Evolutionary conservation across 257 asterid species (phyloP), one percentile per base, ranked within the genome.

Genomic region (Rhazya stricta): DNA sequence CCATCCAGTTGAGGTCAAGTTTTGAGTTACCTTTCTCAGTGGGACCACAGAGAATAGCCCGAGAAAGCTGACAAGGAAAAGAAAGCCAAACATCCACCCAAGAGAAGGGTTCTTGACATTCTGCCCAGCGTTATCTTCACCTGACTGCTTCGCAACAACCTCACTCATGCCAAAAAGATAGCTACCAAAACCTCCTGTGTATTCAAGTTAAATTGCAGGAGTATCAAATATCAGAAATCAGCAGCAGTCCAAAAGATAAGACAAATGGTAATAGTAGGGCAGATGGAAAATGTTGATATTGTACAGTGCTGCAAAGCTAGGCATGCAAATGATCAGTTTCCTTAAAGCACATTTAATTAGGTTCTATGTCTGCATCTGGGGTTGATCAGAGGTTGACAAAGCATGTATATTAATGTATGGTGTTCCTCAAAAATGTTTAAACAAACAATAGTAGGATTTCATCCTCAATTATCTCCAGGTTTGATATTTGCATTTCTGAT

Each of bases 1-100:
- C 18, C 61, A 30, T 25, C 6, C 45, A 32, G 6, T 9, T 29
- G 39, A 39, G 56, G 58, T 8, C 12, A 42, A 36, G 58, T 21
- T 45, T n/a, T 50, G 15, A 19, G 42, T 48, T 83, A 88, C 98
- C 98, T 94, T 94, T 10, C 96, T 90, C 41, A 94, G 89, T 70
- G 98, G 97, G 27, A 94, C 91, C 39, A 94, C 98, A 46, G 97
- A 86, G 79, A 91, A 89, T 77, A 94, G 92, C 48, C 98, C 98
- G 76, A 94, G 84, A 81, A 94, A 94, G 91, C 98, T 94, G 69
- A 94, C 98, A 36, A 94, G 91, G 29, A 94, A 89, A 11, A 94
- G 92, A 88, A 94, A 94, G 3, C 96, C 98, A 19, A 89, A 88
- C 89, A 94, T 94, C 98, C 98, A 94, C 15, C 81, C 21, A 12